phyloP scores from a whole-genome alignment of 73 alveolate genomes.

The Uronychia setigera region DNA sequence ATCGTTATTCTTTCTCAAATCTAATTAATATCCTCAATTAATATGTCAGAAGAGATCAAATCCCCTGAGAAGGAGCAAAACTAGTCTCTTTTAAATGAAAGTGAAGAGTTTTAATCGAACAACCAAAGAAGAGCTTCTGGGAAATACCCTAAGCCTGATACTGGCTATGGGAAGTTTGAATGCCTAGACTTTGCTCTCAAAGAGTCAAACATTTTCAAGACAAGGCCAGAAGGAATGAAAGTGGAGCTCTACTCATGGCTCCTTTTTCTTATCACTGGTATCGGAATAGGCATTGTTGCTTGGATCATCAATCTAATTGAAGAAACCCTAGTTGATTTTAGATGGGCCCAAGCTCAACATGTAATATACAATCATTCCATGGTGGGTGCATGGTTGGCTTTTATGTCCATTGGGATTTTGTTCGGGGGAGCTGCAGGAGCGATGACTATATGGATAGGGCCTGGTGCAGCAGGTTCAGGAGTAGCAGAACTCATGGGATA shows the following conservation, averaged over 20 bases:
- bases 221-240: conserved; percentile 27
- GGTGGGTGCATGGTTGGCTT: conserved; percentile 22
- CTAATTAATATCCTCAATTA: too few relatives aligned
- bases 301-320: conserved; percentile 39
- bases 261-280: conserved; percentile 28
- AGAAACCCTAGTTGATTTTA: conserved; percentile 19
- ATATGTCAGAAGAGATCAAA: too few relatives aligned
- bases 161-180: neutral
- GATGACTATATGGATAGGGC: conserved; percentile 53
- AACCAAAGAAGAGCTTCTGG: too few relatives aligned
- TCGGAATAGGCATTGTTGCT: conserved; percentile 34
- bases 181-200: neutral
- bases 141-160: conserved; percentile 12
- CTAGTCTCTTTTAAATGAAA: too few relatives aligned
- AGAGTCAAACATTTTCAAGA: conserved; percentile 7
- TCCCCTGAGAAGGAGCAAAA: too few relatives aligned
- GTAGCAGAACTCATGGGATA: conserved; percentile 61
- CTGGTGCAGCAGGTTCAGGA: conserved; percentile 67
- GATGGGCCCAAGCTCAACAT: conserved; percentile 34
- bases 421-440: conserved; percentile 47
- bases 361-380: neutral
- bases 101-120: too few relatives aligned
- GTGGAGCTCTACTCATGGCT: conserved; percentile 39
- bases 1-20: too few relatives aligned
- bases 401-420: conserved; percentile 9